Evolutionary conservation across 2,329 filamentous ascomycete species (phyloP).

Genomic region (Fonsecaea pugnacius): DNA sequence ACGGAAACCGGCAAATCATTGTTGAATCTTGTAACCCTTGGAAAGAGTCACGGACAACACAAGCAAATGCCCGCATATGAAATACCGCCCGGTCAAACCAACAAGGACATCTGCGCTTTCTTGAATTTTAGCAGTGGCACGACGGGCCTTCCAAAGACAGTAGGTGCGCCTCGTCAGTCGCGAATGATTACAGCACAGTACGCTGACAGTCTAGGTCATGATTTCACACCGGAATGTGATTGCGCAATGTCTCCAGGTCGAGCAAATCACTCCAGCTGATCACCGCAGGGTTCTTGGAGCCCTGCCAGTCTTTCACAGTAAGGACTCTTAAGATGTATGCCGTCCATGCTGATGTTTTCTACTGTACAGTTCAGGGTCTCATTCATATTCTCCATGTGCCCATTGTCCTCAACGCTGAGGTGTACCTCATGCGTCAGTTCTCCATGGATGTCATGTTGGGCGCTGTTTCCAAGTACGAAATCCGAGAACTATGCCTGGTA

Average conservation of each 20-base stretch:
- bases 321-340: slow-evolving; percentile 41
- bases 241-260: slow-evolving; percentile 65
- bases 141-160: slow-evolving; percentile 42
- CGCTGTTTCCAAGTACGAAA: slow-evolving; percentile 57
- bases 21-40: slow-evolving; percentile 41
- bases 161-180: slow-evolving; percentile 23
- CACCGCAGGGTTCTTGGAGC: slow-evolving; percentile 60
- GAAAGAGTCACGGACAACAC: slow-evolving; percentile 44
- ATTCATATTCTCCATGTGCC: slow-evolving; percentile 68
- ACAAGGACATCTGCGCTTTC: slow-evolving; percentile 60
- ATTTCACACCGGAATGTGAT: slow-evolving; percentile 58
- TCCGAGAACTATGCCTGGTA: slow-evolving; percentile 62
- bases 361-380: slow-evolving; percentile 44
- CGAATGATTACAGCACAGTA: too few species aligned
- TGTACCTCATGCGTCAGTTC: slow-evolving; percentile 67
- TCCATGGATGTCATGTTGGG: slow-evolving; percentile 63
- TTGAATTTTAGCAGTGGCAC: slow-evolving; percentile 45
- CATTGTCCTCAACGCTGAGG: slow-evolving; percentile 65
- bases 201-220: slow-evolving; percentile 25
- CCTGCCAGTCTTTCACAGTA: slow-evolving; percentile 64
- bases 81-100: slow-evolving; percentile 58
- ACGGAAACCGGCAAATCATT: slow-evolving; percentile 54
- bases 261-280: slow-evolving; percentile 56
- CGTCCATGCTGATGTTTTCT: too few species aligned
- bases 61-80: slow-evolving; percentile 56